A percentile compares a stretch with the other conserved stretches of the same genome.
Evolutionary conservation across 495 filamentous ascomycete species (phyloP).

Genomic region (Hypoxylon subgilvum): DNA sequence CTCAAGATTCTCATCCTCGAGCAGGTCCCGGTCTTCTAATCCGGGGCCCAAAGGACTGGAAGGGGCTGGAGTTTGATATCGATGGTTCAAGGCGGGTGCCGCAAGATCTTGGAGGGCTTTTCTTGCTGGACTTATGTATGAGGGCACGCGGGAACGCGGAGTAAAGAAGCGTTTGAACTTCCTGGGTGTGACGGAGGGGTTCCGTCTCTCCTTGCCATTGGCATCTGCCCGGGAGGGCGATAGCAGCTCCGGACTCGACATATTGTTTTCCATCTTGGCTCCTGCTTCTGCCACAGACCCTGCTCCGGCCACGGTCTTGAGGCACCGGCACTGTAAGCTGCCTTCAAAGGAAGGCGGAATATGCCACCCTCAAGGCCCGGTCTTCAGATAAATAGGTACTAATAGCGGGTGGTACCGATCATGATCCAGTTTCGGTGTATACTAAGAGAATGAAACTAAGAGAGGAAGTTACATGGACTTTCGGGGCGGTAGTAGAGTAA

Average conservation of each 20-base stretch:
- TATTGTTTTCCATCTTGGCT: conserved; percentile 18
- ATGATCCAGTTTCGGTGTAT: too few relatives aligned
- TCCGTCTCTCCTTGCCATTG: conserved; percentile 52
- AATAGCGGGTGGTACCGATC: background rate
- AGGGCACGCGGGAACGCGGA: conserved; percentile 59
- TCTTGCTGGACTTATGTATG: conserved; percentile 59
- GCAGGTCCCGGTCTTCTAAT: conserved; percentile 42
- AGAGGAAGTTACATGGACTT: background rate
- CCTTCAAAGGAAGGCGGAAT: conserved; percentile 1
- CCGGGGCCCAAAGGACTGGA: conserved; percentile 55
- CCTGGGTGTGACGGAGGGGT: conserved; percentile 69
- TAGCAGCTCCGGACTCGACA: conserved; percentile 29
- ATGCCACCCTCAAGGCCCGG: background rate
- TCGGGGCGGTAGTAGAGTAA: conserved; percentile 3
- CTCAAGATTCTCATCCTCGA: conserved; percentile 36
- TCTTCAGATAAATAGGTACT: background rate
- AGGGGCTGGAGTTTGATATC: conserved; percentile 51
- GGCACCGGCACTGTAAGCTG: too few relatives aligned
- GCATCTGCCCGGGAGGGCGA: conserved; percentile 48
- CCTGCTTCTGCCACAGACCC: background rate
- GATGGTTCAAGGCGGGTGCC: conserved; percentile 63
- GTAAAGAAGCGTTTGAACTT: conserved; percentile 86
- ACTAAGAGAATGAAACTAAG: too few relatives aligned
- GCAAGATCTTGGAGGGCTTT: conserved; percentile 75
- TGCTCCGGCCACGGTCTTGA: too few relatives aligned